phyloP scores from a whole-genome alignment of 768 basidiomycete species.

The Tylopilus plumbeoviolaceoides region DNA sequence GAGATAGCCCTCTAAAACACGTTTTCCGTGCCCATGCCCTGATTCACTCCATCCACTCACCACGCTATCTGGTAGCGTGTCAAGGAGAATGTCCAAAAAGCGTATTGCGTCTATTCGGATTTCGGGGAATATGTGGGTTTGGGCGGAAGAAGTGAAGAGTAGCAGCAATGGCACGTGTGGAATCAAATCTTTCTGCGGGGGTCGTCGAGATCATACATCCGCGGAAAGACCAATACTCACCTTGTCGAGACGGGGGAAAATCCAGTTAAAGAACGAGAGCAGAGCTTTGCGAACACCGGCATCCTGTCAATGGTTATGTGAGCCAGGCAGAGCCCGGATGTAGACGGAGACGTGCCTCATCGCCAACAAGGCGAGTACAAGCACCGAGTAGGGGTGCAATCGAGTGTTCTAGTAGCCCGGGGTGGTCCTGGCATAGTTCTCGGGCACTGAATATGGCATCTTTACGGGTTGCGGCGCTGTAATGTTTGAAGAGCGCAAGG shows the following conservation, averaged over 20 bases:
- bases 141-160: slow-evolving; percentile 84
- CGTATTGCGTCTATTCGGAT: slow-evolving; percentile 88
- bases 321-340: background rate
- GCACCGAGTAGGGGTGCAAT: slow-evolving; percentile 55
- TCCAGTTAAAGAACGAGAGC: slow-evolving; percentile 66
- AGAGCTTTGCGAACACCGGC: slow-evolving; percentile 71
- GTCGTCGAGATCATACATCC: slow-evolving; percentile 5
- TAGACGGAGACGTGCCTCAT: slow-evolving; percentile 56
- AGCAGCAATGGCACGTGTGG: slow-evolving; percentile 77
- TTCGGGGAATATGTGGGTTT: slow-evolving; percentile 94
- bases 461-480: slow-evolving; percentile 71
- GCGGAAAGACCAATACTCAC: slow-evolving; percentile 34
- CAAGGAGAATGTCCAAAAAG: slow-evolving; percentile 71
- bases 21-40: slow-evolving; percentile 50
- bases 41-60: slow-evolving; percentile 62
- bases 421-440: slow-evolving; percentile 66
- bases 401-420: slow-evolving; percentile 47
- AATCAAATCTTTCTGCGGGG: slow-evolving; percentile 54
- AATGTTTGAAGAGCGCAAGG: slow-evolving; percentile 75
- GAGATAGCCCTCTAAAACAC: slow-evolving; percentile 76
- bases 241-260: slow-evolving; percentile 57
- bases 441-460: slow-evolving; percentile 72
- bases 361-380: slow-evolving; percentile 69
- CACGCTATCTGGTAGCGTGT: slow-evolving; percentile 62
- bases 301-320: slow-evolving; percentile 49